These are phyloP conservation scores for Przewalskia tangutica DNA, from an alignment of 257 asterid genomes.

Conservation along the genomic window DNA sequence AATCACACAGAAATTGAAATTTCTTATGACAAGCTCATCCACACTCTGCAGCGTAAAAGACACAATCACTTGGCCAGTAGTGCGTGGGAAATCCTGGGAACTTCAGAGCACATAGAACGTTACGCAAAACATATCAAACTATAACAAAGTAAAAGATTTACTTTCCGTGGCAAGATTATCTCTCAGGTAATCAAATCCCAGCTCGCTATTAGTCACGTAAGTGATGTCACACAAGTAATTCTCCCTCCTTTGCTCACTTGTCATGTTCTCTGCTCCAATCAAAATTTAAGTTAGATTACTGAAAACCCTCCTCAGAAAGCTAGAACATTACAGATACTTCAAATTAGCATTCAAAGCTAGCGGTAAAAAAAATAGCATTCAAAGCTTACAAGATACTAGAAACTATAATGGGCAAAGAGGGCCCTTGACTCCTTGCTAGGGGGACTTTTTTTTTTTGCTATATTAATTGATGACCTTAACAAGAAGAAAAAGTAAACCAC, in stretches of 20 bases:
- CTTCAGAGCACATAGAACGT: neutral
- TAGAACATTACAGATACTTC: neutral
- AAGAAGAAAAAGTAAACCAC: neutral
- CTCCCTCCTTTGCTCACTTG: conserved; percentile 89
- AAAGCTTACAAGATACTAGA: neutral
- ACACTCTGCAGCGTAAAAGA: conserved; percentile 57
- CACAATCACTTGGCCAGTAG: conserved; percentile 12
- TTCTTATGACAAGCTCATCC: conserved; percentile 89
- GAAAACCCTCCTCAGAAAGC: conserved; percentile 7
- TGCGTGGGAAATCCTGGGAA: conserved; percentile 8
- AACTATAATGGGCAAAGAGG: neutral
- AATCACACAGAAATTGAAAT: conserved; percentile 81
- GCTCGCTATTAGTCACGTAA: conserved; percentile 93
- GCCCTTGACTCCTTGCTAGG: neutral
- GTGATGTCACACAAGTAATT: conserved; percentile 88
- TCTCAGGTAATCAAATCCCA: conserved; percentile 91
- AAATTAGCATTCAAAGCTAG: neutral
- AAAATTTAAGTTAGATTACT: conserved; percentile 18
- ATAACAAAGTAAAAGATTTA: conserved; percentile 32
- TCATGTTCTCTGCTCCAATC: conserved; percentile 77
- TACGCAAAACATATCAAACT: neutral
- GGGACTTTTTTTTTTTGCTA: neutral
- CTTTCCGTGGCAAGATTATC: conserved; percentile 99
- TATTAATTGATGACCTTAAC: neutral
- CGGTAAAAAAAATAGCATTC: neutral